Evolutionary conservation across 225 moss, liverwort and hornwort genomes (phyloP), one percentile per base, ranked within the genome.

Genomic region (Sphagnum contortum): DNA sequence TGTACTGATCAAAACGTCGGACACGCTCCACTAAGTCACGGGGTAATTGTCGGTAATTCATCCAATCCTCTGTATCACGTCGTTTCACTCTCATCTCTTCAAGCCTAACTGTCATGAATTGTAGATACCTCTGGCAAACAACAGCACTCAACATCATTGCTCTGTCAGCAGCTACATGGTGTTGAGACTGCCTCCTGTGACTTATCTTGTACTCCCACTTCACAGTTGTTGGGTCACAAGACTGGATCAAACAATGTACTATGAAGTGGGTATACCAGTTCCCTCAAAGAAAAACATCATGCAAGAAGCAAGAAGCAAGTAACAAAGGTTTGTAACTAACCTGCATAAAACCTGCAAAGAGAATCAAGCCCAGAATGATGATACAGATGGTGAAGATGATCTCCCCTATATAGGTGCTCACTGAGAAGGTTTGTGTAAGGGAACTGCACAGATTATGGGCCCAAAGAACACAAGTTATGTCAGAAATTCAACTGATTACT

Each of bases 41-140:
- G 44, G 94, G 82, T 47, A 94, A 75, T 57, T 89, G 85, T 12
- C 94, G 91, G 76, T 94, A 89, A 9, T 74, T 75, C 94, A 94
- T 94, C 94, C 94, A 94, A 45, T 81, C 91, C 74, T 91, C 94
- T 3, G 94, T 91, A 55, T 94, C 94, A 49, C 87, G 80, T 6
- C 94, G 79, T 67, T 87, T 94, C 54, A 94, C 94, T 75, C 91
- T 83, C 94, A 94, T 94, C 69, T 94, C 94, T 71, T 94, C 94
- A 57, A 87, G 73, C 71, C 91, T 89, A 65, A 89, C 80, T 11
- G 94, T 87, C 67, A 94, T 62, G 14, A 85, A 91, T 83, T 85
- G 83, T 64, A 94, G 66, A 65, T 94, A 94, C 2, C 91, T 89
- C 91, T 94, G 80, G 29, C 29, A 48, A 49, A 3, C 47, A 49